phyloP scores from a whole-genome alignment of 352 stramenopile species.

The Hyaloperonospora brassicae region DNA sequence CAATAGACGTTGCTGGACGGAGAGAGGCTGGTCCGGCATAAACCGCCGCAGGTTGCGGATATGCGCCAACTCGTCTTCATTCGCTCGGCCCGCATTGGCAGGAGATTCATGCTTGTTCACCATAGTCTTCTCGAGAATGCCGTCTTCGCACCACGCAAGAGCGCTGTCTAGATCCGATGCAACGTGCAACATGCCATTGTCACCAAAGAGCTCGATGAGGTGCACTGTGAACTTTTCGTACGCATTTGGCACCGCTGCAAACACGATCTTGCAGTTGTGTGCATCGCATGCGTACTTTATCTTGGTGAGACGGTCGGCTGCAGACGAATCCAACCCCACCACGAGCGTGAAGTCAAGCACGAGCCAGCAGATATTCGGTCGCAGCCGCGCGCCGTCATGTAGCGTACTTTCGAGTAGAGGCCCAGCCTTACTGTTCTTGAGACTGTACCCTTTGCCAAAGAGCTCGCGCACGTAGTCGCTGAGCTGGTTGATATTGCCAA shows the following conservation, averaged over 20 bases:
- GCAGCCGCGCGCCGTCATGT: slow-evolving; percentile 15
- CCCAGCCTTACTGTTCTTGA: slow-evolving; percentile 3
- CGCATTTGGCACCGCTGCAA: slow-evolving; percentile 50
- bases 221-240: slow-evolving; percentile 60
- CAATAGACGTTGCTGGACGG: slow-evolving; percentile 53
- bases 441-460: slow-evolving; percentile 31
- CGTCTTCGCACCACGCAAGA: slow-evolving; percentile 67
- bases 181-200: slow-evolving; percentile 45
- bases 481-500: slow-evolving; percentile 87
- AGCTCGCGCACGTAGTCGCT: slow-evolving; percentile 81
- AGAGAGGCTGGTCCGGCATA: slow-evolving; percentile 58
- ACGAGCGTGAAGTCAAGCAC: slow-evolving; percentile 92
- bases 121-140: slow-evolving; percentile 39
- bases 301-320: slow-evolving; percentile 66
- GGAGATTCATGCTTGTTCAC: slow-evolving; percentile 13
- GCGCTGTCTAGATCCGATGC: slow-evolving; percentile 53
- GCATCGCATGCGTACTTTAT: slow-evolving; percentile 71
- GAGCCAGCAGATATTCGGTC: slow-evolving; percentile 39
- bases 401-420: slow-evolving; percentile 17
- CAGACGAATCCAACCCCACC: slow-evolving; percentile 85
- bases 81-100: slow-evolving; percentile 13
- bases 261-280: slow-evolving; percentile 58
- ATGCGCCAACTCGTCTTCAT: slow-evolving; percentile 52
- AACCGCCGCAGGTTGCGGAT: slow-evolving; percentile 50
- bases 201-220: slow-evolving; percentile 43